Base-by-base conservation (phyloP, 768 basidiomycete species). In the Pulveroboletus ravenelii region DNA sequence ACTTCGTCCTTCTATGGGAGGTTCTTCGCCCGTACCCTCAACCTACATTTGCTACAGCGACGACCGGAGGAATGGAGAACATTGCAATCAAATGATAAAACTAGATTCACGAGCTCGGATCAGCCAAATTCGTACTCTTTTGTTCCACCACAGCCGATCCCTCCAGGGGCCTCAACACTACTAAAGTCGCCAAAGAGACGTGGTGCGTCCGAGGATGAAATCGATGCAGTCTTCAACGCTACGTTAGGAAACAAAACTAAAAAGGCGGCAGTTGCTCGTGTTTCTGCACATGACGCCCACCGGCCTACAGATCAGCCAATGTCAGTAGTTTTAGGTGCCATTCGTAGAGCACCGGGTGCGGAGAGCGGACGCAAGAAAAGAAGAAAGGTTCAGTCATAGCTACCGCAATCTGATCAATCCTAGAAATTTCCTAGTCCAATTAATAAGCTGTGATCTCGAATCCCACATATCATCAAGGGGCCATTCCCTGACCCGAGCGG, bases 41-140 rank as follows among this genome's bases (percentile, higher is more conserved):
- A 89, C 54, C 67, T 98, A 7, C 78, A 87, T 58, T 70, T 97
- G 20, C 77, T 94, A 6, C 79, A 83, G 57, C 81, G 90, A 40
- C 76, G 82, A 45, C 87, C 90, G 4, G 83, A 89, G 4, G 87
- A 92, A 46, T 99, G 95, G 95, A 81, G 82, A 57, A 78, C 76
- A 41, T 62, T 82, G 56, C 88, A 93, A 62, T 73, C 84, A 3
- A 61, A 62, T 45, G 56, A 29, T 25, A 74, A 77, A 43, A 64
- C 53, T 32, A 51, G 52, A 29, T 2, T 42, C 35, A 36, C 42
- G 23, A 56, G 53, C 44, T 52, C 51, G 29, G 40, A 41, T 37
- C 63, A 48, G 10, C 53, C 45, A 29, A 68, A 53, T 59, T 57
- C 20, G 39, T 52, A 44, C 56, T 23, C 55, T 31, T 14, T 39